Base-by-base conservation (phyloP, 179 eudicot genomes). In the Beta lomatogona region DNA sequence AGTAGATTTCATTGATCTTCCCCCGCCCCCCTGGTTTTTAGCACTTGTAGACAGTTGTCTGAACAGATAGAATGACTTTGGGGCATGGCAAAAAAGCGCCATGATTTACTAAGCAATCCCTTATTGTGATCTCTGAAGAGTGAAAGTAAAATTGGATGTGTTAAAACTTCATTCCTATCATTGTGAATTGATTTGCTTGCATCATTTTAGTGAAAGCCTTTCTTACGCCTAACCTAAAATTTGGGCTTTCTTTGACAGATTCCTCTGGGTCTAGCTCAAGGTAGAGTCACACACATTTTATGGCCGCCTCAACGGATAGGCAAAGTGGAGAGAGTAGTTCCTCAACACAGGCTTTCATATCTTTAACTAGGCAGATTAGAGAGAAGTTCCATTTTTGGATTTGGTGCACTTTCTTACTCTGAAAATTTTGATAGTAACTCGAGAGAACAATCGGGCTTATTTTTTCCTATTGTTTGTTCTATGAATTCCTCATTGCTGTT, bases 301-400 rank as follows among this genome's bases (percentile, higher is more conserved):
- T 95, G 99, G 98, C 99, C 99, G 3, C 99, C 98, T 80, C 89
- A 91, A 21, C 90, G 98, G 79, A 82, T 90, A 4, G 92, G 93
- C 69, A 86, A 86, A 91, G 91, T 96, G 19, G 83, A 87, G 64
- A 79, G 85, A 64, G 79, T 70, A 67, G 82, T 69, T 79, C 63
- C 87, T 79, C 65, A 63, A 16, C 77, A 84, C 48, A 81, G 90
- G 72, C 67, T 86, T 79, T 71, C 84, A 18, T n/a, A 69, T 64
- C 64, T 77, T 59, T 87, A 84, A 77, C 70, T 55, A 25, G 19
- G 45, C 28, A 57, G 60, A 31, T 31, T 46, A 6, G 0, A 21
- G 25, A 14, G 44, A 78, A 46, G 61, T 65, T 77, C 50, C 55
- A 53, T 18, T 65, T 66, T 76, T 66, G 21, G 1, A 8, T 59